A percentile compares a stretch with the other conserved stretches of the same genome.
These are phyloP conservation scores for Verticillium nonalfalfae DNA, from an alignment of 2,329 filamentous ascomycete species.

Conservation along the genomic window DNA sequence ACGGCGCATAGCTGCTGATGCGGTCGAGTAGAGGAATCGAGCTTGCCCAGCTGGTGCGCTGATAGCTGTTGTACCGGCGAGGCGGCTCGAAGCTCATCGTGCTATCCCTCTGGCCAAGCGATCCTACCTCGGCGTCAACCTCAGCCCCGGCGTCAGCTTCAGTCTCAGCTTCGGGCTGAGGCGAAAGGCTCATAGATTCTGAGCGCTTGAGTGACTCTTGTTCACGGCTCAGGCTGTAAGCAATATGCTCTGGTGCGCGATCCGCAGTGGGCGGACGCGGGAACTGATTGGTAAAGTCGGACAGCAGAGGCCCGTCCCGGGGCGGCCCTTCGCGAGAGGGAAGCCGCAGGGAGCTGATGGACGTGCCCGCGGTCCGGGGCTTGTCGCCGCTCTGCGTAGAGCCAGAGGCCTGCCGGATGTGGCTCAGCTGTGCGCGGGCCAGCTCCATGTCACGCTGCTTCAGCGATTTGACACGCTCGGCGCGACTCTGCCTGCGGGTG, in stretches of 20 bases:
- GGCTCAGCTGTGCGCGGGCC: constrained; percentile 11
- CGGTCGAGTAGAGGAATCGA: constrained; percentile 11
- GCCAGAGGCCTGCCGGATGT: not conserved
- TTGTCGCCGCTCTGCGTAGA: not conserved
- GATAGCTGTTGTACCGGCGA: constrained; percentile 8
- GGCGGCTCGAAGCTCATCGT: constrained; percentile 7
- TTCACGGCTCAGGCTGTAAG: not conserved
- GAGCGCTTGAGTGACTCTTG: not conserved
- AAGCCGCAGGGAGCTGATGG: constrained; percentile 8
- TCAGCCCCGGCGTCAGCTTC: no score
- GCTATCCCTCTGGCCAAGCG: constrained; percentile 4
- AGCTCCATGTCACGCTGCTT: constrained; percentile 33
- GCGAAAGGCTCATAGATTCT: not conserved
- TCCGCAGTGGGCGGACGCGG: constrained; percentile 1
- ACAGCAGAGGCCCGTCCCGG: not conserved
- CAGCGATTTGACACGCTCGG: constrained; percentile 30
- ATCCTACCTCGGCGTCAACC: not conserved
- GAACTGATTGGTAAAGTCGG: not conserved
- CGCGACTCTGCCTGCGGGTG: constrained; percentile 21
- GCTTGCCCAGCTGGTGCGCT: constrained; percentile 12
- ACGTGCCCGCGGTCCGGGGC: constrained; percentile 7
- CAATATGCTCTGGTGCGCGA: not conserved
- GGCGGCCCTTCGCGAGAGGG: constrained; percentile 9
- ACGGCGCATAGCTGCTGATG: constrained; percentile 10
- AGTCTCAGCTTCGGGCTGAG: not conserved